Conservation (phyloP, 345 rosid genomes). For the Ceriops zippeliana region DNA sequence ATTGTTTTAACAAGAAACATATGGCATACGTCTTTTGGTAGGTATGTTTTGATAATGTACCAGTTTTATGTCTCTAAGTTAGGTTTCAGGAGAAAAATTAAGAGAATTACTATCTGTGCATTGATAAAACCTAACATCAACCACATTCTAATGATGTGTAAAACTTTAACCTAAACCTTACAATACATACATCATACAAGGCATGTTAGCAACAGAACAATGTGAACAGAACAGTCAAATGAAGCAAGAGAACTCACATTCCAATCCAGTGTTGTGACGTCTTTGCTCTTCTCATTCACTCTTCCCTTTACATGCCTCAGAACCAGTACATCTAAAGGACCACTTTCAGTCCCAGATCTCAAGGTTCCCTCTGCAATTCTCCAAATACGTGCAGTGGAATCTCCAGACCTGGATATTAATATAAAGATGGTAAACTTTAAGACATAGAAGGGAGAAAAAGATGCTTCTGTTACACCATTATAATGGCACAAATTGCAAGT, state of each 20-base stretch:
- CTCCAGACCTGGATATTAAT: constrained; percentile 68
- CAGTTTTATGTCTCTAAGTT: too few relatives aligned
- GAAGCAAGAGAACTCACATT: constrained; percentile 60
- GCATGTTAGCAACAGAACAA: background rate
- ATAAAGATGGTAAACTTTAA: constrained; percentile 10
- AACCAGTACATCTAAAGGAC: constrained; percentile 56
- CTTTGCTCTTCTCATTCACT: constrained; percentile 96
- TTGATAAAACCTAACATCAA: background rate
- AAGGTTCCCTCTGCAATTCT: constrained; percentile 59
- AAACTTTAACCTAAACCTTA: background rate
- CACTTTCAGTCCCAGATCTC: constrained; percentile 45
- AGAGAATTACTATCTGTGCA: background rate
- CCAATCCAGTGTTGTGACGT: constrained; percentile 99
- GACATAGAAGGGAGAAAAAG: background rate
- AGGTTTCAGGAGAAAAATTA: background rate
- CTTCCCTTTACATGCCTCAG: constrained; percentile 93
- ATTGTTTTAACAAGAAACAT: too few relatives aligned
- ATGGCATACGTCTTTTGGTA: too few relatives aligned
- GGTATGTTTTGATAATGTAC: too few relatives aligned
- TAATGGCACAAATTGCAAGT: too few relatives aligned
- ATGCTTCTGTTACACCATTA: background rate
- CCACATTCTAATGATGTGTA: background rate
- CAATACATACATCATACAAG: background rate
- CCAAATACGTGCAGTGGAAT: constrained; percentile 99
- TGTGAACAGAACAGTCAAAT: background rate